These are phyloP conservation scores for Ophiosphaerella korrae DNA, from an alignment of 2,329 filamentous ascomycete species.

Conservation along the genomic window DNA sequence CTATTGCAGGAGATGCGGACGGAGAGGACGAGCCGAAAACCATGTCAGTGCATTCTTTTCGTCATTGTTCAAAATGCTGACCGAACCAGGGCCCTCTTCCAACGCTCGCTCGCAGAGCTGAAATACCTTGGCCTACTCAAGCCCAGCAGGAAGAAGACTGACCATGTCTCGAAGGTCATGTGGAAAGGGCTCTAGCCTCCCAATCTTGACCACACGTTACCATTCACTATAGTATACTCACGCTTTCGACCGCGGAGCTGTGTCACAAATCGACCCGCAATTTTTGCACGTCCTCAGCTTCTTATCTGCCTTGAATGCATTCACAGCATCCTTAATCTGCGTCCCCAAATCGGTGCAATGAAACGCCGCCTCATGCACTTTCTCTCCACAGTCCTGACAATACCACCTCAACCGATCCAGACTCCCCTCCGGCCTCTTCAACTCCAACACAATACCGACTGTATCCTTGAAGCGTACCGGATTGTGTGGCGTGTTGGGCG, in stretches of 20 bases:
- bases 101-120: slow-evolving; percentile 82
- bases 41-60: slow-evolving; percentile 40
- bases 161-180: slow-evolving; percentile 83
- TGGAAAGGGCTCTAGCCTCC: slow-evolving; percentile 71
- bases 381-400: slow-evolving; percentile 69
- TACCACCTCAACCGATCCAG: slow-evolving; percentile 91
- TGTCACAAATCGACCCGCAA: slow-evolving; percentile 78
- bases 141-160: slow-evolving; percentile 85
- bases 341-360: slow-evolving; percentile 89
- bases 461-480: slow-evolving; percentile 92
- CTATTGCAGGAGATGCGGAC: slow-evolving; percentile 60
- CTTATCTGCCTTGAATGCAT: slow-evolving; percentile 74
- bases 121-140: slow-evolving; percentile 86
- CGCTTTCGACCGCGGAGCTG: slow-evolving; percentile 57
- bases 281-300: slow-evolving; percentile 73
- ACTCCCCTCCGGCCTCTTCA: slow-evolving; percentile 71
- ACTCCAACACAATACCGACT: slow-evolving; percentile 92
- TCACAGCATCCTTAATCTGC: slow-evolving; percentile 91
- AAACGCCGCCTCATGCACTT: slow-evolving; percentile 87
- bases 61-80: slow-evolving; percentile 1
- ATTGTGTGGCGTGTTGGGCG: slow-evolving; percentile 94
- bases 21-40: slow-evolving; percentile 56
- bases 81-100: slow-evolving; percentile 70
- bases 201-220: slow-evolving; percentile 6
- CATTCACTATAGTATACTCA: slow-evolving; percentile 9